These are phyloP conservation scores for Nothopassalora personata DNA, from an alignment of 2,329 filamentous ascomycete genomes.

Conservation along the genomic window DNA sequence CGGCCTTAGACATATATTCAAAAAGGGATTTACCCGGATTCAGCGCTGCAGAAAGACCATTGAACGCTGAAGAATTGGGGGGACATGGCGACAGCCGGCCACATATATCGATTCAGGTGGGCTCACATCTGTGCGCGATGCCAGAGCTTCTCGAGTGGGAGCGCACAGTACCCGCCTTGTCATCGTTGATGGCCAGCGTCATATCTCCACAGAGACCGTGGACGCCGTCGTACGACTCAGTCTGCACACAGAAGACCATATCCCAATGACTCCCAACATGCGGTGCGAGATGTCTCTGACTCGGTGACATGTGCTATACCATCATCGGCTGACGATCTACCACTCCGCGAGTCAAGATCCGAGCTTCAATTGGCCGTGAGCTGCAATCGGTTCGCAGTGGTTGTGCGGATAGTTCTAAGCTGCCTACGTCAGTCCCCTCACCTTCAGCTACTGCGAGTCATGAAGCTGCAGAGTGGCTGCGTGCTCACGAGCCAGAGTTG, in stretches of 20 bases:
- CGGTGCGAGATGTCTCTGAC: background rate
- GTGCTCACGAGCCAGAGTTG: background rate
- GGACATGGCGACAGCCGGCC: background rate
- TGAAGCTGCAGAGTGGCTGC: constrained; percentile 4
- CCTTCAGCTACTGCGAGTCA: constrained; percentile 3
- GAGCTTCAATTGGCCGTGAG: background rate
- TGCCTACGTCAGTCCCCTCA: background rate
- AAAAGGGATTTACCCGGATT: background rate
- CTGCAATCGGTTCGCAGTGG: background rate
- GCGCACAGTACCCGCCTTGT: background rate
- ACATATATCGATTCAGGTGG: background rate
- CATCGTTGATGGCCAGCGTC: constrained; percentile 6
- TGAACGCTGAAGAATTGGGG: background rate
- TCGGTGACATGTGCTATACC: constrained; percentile 5
- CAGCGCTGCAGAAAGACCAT: background rate
- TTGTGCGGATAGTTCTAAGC: background rate
- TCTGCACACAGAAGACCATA: background rate
- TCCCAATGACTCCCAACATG: constrained; percentile 4
- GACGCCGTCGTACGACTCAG: constrained; percentile 4
- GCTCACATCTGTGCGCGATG: constrained; percentile 1
- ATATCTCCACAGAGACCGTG: constrained; percentile 4
- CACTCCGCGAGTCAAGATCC: constrained; percentile 4
- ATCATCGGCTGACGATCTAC: constrained; percentile 6
- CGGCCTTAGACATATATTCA: constrained; percentile 8
- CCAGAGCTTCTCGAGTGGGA: constrained; percentile 4